A percentile compares a stretch with the other conserved stretches of the same genome.
Evolutionary conservation across 441 rosid species (phyloP).

Genomic region (Metrosideros polymorpha): DNA sequence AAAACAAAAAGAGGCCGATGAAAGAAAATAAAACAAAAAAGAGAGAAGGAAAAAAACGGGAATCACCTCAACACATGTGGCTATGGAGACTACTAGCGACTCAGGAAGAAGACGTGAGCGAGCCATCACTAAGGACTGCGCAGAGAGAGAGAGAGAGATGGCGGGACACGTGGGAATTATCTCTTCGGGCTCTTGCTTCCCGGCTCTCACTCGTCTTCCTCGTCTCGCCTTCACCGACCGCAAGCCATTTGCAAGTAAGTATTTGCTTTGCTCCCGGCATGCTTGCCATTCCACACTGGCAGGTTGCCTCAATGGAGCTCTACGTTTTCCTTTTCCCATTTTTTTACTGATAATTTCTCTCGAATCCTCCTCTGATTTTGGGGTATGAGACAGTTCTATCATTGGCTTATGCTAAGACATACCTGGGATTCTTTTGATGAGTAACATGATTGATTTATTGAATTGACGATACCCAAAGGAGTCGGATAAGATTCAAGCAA

Average conservation of each 20-base stretch:
- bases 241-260: constrained; percentile 38
- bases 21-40: no score
- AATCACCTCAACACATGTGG: neutral
- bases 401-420: neutral
- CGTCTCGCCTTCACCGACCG: constrained; percentile 23
- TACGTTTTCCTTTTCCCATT: neutral
- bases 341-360: neutral
- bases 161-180: constrained; percentile 18
- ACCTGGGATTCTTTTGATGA: neutral
- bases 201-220: constrained; percentile 16
- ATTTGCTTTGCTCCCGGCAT: neutral
- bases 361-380: neutral
- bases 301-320: neutral
- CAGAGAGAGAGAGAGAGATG: constrained; percentile 6
- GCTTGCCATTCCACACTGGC: neutral
- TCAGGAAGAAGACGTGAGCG: neutral
- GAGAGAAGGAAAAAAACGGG: neutral
- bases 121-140: neutral
- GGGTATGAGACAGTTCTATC: neutral
- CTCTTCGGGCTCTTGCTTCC: constrained; percentile 24
- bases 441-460: neutral
- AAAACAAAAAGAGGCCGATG: neutral
- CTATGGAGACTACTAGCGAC: neutral
- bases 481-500: neutral
- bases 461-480: neutral